These are phyloP conservation scores for Furcasterigmium furcatum DNA, from an alignment of 2,329 filamentous ascomycete species.

Conservation along the genomic window DNA sequence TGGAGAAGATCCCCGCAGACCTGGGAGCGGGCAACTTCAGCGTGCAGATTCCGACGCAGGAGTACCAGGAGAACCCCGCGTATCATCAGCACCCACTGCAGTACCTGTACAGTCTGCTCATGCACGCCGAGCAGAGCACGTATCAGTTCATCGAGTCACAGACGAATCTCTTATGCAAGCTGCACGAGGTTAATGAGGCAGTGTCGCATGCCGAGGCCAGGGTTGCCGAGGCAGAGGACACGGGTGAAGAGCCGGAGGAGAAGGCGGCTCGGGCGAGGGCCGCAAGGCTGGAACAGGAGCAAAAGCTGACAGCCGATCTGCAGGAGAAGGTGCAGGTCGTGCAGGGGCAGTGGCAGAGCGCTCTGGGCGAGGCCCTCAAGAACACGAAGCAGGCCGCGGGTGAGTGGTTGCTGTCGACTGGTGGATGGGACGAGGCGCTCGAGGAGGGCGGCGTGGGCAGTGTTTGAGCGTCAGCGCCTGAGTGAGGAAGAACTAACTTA, in stretches of 20 bases:
- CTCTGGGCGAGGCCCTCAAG: conserved; percentile 74
- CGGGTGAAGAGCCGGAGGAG: conserved; percentile 27
- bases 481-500: background rate
- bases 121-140: conserved; percentile 86
- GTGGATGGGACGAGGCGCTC: conserved; percentile 83
- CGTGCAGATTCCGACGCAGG: conserved; percentile 72
- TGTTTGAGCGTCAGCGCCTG: conserved; percentile 31
- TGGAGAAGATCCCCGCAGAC: conserved; percentile 72
- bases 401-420: conserved; percentile 68
- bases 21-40: conserved; percentile 51
- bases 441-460: conserved; percentile 54
- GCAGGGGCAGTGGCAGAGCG: conserved; percentile 86
- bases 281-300: conserved; percentile 65
- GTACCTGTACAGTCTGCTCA: conserved; percentile 82
- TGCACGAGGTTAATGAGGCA: conserved; percentile 86
- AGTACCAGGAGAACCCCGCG: conserved; percentile 81
- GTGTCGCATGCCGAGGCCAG: conserved; percentile 69
- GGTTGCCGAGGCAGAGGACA: conserved; percentile 32
- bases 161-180: conserved; percentile 81
- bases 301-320: conserved; percentile 73
- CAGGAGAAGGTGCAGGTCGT: conserved; percentile 92
- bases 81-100: conserved; percentile 82
- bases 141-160: conserved; percentile 98
- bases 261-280: conserved; percentile 42
- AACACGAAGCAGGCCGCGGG: conserved; percentile 72